Conservation (phyloP, 2,329 filamentous ascomycete species). For the Lachnellula hyalina region DNA sequence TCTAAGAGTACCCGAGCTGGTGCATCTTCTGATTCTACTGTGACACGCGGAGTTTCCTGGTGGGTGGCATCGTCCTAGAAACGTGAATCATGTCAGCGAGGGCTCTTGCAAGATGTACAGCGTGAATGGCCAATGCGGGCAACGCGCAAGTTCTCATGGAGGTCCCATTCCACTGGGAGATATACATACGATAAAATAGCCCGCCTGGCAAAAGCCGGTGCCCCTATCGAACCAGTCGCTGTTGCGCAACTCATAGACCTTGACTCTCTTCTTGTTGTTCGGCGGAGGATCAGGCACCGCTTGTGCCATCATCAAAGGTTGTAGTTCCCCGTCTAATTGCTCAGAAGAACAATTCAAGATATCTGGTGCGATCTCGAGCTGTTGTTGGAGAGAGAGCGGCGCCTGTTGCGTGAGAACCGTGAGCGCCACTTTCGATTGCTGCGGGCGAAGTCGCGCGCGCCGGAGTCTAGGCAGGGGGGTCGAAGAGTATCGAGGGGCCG, state of each 20-base stretch:
- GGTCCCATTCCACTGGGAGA: background rate
- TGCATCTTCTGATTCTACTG: constrained; percentile 91
- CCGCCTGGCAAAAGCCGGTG: constrained; percentile 86
- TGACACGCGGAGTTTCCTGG: constrained; percentile 78
- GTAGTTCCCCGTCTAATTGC: constrained; percentile 48
- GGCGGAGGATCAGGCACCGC: constrained; percentile 57
- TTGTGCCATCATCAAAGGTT: constrained; percentile 67
- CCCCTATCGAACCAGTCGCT: constrained; percentile 99
- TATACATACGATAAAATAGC: constrained; percentile 27
- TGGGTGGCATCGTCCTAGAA: constrained; percentile 49
- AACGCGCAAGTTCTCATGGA: constrained; percentile 3
- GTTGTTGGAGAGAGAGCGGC: constrained; percentile 54
- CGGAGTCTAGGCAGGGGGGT: background rate
- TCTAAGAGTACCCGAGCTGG: constrained; percentile 78
- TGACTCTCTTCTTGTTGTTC: constrained; percentile 73
- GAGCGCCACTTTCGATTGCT: constrained; percentile 26
- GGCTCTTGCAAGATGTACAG: background rate
- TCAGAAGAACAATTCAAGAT: constrained; percentile 46
- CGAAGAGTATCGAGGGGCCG: constrained; percentile 5
- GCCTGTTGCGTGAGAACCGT: constrained; percentile 20
- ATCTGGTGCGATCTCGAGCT: constrained; percentile 51
- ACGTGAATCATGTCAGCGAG: constrained; percentile 28
- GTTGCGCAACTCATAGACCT: constrained; percentile 97
- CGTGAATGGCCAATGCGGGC: background rate
- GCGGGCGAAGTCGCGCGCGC: constrained; percentile 18